Conservation (phyloP, 2,329 filamentous ascomycete genomes). For the Orbilia quercus region DNA sequence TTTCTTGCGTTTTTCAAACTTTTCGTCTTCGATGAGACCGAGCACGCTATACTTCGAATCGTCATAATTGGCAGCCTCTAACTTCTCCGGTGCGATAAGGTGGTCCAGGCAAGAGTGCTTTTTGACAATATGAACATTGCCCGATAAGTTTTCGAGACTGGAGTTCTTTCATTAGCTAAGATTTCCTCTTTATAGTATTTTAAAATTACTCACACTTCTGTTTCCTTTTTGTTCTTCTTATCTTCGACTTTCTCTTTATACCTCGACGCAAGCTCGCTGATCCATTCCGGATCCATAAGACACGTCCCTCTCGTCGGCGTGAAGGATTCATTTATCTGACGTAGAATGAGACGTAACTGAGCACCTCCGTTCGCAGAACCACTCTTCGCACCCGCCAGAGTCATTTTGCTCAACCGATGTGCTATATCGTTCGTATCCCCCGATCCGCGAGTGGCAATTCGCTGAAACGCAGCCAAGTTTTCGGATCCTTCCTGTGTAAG, state of each 20-base stretch:
- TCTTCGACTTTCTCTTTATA: not conserved
- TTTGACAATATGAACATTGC: not conserved
- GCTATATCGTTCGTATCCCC: not conserved
- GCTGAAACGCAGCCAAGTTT: not conserved
- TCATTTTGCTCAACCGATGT: not conserved
- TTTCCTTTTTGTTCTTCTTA: not conserved
- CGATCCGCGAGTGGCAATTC: not conserved
- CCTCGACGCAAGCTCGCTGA: not conserved
- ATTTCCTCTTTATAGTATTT: not conserved
- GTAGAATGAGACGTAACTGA: not conserved
- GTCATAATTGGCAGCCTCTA: conserved; percentile 1
- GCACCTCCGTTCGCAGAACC: not conserved
- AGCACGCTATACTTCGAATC: not conserved
- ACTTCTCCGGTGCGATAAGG: not conserved
- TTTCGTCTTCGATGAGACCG: not conserved
- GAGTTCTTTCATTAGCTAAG: not conserved
- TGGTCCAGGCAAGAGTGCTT: not conserved
- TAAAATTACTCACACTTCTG: not conserved
- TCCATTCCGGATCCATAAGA: not conserved
- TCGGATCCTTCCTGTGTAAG: not conserved
- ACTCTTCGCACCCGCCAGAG: not conserved
- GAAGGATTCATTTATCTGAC: not conserved
- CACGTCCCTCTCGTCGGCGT: not conserved
- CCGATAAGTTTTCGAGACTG: not conserved
- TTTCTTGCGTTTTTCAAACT: not conserved